Conservation (phyloP, 148 eudicot species). For the Arbutus unedo region DNA sequence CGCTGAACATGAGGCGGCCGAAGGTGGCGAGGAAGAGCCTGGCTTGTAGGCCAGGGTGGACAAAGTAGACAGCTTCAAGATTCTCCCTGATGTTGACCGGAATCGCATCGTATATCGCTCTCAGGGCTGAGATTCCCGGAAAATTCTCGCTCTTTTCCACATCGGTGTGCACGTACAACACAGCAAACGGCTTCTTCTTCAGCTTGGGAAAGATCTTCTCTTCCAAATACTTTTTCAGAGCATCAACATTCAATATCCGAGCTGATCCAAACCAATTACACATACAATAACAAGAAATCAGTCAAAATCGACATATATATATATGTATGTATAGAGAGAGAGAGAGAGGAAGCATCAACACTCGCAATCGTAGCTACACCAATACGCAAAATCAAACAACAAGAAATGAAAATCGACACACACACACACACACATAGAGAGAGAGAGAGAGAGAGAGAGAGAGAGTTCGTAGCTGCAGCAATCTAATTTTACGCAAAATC, state of each 20-base stretch:
- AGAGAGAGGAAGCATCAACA: too few species aligned
- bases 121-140: constrained; percentile 56
- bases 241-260: constrained; percentile 39
- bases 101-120: constrained; percentile 47
- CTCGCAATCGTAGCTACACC: too few species aligned
- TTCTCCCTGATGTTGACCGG: constrained; percentile 40
- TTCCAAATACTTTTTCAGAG: constrained; percentile 47
- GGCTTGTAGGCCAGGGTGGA: constrained; percentile 62
- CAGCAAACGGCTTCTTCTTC: constrained; percentile 36
- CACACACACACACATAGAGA: too few species aligned
- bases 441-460: too few species aligned
- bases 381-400: too few species aligned
- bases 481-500: too few species aligned
- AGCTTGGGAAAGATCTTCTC: constrained; percentile 48
- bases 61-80: constrained; percentile 51
- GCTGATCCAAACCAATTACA: constrained; percentile 19
- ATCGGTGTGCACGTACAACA: constrained; percentile 61
- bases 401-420: too few species aligned
- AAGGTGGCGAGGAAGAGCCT: constrained; percentile 63
- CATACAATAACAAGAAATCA: not conserved
- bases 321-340: not conserved
- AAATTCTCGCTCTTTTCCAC: constrained; percentile 42
- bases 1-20: constrained; percentile 57
- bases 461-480: too few species aligned
- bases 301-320: not conserved